These are phyloP conservation scores for Lenwebbia sp. DNA, from an alignment of 345 rosid species.

Conservation along the genomic window DNA sequence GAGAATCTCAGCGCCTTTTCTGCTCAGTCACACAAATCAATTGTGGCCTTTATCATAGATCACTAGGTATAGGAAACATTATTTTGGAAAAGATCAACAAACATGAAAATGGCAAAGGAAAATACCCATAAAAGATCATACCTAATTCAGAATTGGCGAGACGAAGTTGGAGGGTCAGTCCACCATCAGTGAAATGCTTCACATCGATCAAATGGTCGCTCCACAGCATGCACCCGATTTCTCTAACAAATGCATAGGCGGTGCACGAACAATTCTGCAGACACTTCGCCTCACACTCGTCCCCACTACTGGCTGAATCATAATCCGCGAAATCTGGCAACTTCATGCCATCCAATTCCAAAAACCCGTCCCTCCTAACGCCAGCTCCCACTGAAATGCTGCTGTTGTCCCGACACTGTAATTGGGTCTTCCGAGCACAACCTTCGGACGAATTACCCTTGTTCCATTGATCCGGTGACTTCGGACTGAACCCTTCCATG, in stretches of 20 bases:
- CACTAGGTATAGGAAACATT: neutral
- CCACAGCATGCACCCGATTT: constrained; percentile 62
- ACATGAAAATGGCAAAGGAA: neutral
- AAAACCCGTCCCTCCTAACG: constrained; percentile 14
- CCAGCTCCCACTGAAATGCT: neutral
- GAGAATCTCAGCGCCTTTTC: neutral
- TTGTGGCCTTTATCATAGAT: neutral
- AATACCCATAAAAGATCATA: neutral
- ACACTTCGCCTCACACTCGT: constrained; percentile 12
- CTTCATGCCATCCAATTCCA: constrained; percentile 7
- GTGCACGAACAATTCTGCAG: constrained; percentile 48
- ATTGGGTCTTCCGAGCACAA: constrained; percentile 14
- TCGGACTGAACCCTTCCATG: constrained; percentile 40
- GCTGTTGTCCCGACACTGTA: constrained; percentile 18
- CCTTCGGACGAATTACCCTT: constrained; percentile 28
- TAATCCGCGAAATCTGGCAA: constrained; percentile 24
- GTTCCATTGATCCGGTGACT: constrained; percentile 11
- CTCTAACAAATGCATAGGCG: constrained; percentile 29
- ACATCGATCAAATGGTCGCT: constrained; percentile 37
- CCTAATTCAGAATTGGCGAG: constrained; percentile 55
- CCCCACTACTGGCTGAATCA: neutral
- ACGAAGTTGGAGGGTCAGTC: constrained; percentile 29
- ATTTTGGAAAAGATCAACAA: neutral
- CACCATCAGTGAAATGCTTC: constrained; percentile 22
- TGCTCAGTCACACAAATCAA: neutral